These are phyloP conservation scores for Lycium ferocissimum DNA, from an alignment of 257 asterid species.

Conservation along the genomic window DNA sequence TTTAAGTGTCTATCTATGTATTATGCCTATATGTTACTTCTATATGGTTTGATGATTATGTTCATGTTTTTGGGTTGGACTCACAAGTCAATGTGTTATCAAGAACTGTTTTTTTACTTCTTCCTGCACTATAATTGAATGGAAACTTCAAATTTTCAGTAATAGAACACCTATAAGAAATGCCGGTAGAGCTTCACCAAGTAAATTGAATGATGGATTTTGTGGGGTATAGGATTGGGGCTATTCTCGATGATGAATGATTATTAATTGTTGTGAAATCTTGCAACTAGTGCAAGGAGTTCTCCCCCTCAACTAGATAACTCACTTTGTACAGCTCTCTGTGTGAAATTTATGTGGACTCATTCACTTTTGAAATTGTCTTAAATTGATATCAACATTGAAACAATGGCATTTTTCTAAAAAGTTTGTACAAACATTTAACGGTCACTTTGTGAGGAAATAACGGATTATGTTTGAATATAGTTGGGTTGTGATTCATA, in stretches of 20 bases:
- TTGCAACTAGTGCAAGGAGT: slow-evolving; percentile 1
- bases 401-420: background rate
- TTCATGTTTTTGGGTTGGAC: background rate
- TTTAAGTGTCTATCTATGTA: too few relatives aligned
- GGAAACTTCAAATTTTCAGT: background rate
- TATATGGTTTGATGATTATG: background rate
- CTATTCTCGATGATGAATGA: background rate
- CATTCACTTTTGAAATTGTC: background rate
- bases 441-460: background rate
- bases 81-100: background rate
- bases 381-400: background rate
- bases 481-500: background rate
- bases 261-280: background rate
- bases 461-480: background rate
- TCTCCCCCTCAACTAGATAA: background rate
- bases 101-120: background rate
- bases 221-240: background rate
- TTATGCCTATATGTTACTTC: background rate
- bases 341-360: background rate
- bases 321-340: background rate
- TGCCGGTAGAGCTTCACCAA: background rate
- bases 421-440: background rate
- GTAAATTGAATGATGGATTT: background rate
- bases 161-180: background rate
- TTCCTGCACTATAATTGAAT: background rate